A percentile compares a stretch with the other conserved stretches of the same genome.
phyloP scores from a whole-genome alignment of 192 early-diverging fungal species.

The Coemansia sp. region DNA sequence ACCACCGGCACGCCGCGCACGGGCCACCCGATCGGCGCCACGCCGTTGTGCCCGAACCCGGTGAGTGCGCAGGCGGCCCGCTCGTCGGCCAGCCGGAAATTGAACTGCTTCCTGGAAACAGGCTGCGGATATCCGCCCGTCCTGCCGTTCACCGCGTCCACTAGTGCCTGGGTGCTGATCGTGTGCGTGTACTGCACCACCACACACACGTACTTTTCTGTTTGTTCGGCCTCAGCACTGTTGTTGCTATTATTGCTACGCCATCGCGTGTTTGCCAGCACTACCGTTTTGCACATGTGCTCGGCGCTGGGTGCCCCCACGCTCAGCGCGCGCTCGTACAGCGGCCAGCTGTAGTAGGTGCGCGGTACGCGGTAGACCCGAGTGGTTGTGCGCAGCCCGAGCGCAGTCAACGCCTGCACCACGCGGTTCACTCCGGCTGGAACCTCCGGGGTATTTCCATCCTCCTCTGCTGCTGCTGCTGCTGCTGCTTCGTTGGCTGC shows the following conservation, averaged over 20 bases:
- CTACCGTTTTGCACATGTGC: slow-evolving; percentile 88
- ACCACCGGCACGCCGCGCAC: slow-evolving; percentile 62
- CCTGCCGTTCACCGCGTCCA: slow-evolving; percentile 55
- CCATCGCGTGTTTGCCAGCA: slow-evolving; percentile 88
- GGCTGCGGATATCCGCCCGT: slow-evolving; percentile 45
- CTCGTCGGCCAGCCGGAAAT: slow-evolving; percentile 71
- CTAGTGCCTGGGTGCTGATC: slow-evolving; percentile 65
- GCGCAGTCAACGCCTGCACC: slow-evolving; percentile 7
- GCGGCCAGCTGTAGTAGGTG: slow-evolving; percentile 80
- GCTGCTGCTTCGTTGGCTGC: background rate
- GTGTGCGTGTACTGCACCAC: slow-evolving; percentile 64
- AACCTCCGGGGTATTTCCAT: background rate
- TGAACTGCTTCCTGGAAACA: slow-evolving; percentile 73
- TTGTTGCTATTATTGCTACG: slow-evolving; percentile 10
- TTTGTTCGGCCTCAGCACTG: slow-evolving; percentile 24
- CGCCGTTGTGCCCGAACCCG: slow-evolving; percentile 70
- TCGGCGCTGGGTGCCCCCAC: slow-evolving; percentile 67
- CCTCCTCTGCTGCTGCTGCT: background rate
- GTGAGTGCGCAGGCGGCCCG: slow-evolving; percentile 67
- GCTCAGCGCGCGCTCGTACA: slow-evolving; percentile 68
- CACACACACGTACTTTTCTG: slow-evolving; percentile 64
- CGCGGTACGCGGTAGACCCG: slow-evolving; percentile 72
- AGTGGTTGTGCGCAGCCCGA: slow-evolving; percentile 21
- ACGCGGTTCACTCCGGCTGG: slow-evolving; percentile 22
- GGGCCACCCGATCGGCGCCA: slow-evolving; percentile 68